Percentiles rank a stretch among this genome's conserved stretches.
phyloP scores from a whole-genome alignment of 2,329 filamentous ascomycete genomes.

The Metarhizium brunneum region DNA sequence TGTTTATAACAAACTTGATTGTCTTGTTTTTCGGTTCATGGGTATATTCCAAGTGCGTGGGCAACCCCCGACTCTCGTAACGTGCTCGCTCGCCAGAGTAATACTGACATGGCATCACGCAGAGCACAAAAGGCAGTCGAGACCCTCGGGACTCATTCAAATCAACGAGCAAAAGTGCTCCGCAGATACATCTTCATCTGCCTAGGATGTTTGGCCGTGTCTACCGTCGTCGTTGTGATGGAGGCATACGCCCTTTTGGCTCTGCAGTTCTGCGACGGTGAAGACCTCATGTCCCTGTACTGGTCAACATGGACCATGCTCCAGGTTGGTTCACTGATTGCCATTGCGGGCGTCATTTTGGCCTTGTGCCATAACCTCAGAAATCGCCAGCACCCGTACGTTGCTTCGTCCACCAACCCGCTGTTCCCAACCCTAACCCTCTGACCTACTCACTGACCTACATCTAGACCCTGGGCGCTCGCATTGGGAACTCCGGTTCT shows the following conservation, averaged over 20 bases:
- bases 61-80: neutral
- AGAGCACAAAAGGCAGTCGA: constrained; percentile 29
- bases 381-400: constrained; percentile 42
- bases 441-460: neutral
- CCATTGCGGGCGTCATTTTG: constrained; percentile 47
- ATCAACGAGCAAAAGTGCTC: constrained; percentile 25
- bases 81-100: neutral
- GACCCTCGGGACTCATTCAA: constrained; percentile 20
- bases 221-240: constrained; percentile 38
- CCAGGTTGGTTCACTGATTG: constrained; percentile 48
- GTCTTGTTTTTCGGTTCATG: constrained; percentile 36
- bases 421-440: neutral
- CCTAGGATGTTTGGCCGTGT: constrained; percentile 32
- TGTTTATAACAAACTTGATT: constrained; percentile 34
- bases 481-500: constrained; percentile 51
- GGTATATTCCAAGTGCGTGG: constrained; percentile 28
- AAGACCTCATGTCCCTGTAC: constrained; percentile 50
- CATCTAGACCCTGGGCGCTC: constrained; percentile 42
- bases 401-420: constrained; percentile 1
- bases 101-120: neutral
- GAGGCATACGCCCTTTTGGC: constrained; percentile 45
- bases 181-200: constrained; percentile 34
- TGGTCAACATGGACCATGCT: constrained; percentile 55
- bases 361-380: constrained; percentile 40
- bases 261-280: constrained; percentile 50